Conservation (phyloP, 2,329 filamentous ascomycete species). For the Arthrobotrys megalospora region DNA sequence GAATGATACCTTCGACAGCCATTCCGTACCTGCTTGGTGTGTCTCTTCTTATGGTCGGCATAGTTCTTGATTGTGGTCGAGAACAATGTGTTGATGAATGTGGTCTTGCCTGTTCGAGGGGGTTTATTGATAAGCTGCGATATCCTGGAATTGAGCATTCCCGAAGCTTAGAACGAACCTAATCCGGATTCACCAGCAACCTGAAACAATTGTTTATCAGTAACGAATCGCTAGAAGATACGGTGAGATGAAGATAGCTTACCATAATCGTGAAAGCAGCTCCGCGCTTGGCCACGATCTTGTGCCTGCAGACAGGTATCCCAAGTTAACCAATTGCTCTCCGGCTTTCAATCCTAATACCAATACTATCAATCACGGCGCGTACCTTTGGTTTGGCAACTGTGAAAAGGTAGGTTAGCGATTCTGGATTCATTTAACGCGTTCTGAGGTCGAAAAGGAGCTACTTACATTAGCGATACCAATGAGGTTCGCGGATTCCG, state of each 20-base stretch:
- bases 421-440: slow-evolving; percentile 75
- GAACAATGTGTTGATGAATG: slow-evolving; percentile 99
- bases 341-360: neutral
- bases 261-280: slow-evolving; percentile 99
- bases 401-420: slow-evolving; percentile 71
- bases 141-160: slow-evolving; percentile 47
- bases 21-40: slow-evolving; percentile 83
- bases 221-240: slow-evolving; percentile 59
- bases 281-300: slow-evolving; percentile 85
- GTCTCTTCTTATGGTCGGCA: slow-evolving; percentile 98
- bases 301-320: slow-evolving; percentile 71
- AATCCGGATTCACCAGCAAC: slow-evolving; percentile 98
- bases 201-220: slow-evolving; percentile 69
- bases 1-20: neutral
- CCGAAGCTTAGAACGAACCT: slow-evolving; percentile 51
- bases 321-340: slow-evolving; percentile 42
- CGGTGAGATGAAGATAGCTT: slow-evolving; percentile 66
- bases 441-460: slow-evolving; percentile 46
- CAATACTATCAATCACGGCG: slow-evolving; percentile 34
- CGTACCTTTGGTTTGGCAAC: slow-evolving; percentile 79
- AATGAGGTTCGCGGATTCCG: slow-evolving; percentile 77
- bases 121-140: slow-evolving; percentile 48
- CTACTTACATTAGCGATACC: slow-evolving; percentile 80
- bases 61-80: slow-evolving; percentile 99
- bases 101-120: slow-evolving; percentile 83